A percentile compares a stretch with the other conserved stretches of the same genome.
These are phyloP conservation scores for Fusarium setosum DNA, from an alignment of 2,329 filamentous ascomycete genomes.

Conservation along the genomic window DNA sequence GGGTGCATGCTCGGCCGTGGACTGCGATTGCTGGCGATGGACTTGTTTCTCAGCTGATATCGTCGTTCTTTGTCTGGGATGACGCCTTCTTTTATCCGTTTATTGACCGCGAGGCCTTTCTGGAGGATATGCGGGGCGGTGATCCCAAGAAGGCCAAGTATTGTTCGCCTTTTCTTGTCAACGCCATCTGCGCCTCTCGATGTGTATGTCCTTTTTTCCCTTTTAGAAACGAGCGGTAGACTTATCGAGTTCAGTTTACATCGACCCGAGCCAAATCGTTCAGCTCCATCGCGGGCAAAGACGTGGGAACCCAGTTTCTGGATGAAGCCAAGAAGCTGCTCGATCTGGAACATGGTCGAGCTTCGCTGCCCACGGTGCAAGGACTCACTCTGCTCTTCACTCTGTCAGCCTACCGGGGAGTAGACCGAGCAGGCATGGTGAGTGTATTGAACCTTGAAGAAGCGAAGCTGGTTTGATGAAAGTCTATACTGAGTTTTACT, in stretches of 20 bases:
- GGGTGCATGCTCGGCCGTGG: constrained; percentile 45
- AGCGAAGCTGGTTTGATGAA: background rate
- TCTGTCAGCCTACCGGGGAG: constrained; percentile 19
- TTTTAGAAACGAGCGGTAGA: background rate
- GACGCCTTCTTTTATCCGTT: constrained; percentile 39
- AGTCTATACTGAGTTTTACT: background rate
- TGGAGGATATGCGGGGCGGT: constrained; percentile 41
- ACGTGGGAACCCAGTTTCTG: constrained; percentile 34
- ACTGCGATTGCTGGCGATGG: constrained; percentile 45
- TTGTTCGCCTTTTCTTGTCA: constrained; percentile 47
- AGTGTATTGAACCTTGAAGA: background rate
- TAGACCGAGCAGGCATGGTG: constrained; percentile 26
- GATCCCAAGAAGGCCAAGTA: constrained; percentile 35
- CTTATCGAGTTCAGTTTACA: constrained; percentile 21
- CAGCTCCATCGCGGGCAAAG: constrained; percentile 15
- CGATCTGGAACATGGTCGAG: constrained; percentile 31
- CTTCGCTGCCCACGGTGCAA: constrained; percentile 35
- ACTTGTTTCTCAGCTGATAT: constrained; percentile 45
- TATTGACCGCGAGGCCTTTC: constrained; percentile 41
- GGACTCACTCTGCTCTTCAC: constrained; percentile 32
- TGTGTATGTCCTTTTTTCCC: constrained; percentile 32
- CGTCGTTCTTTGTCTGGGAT: constrained; percentile 47
- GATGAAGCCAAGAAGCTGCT: constrained; percentile 39
- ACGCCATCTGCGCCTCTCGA: constrained; percentile 46
- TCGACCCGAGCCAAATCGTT: constrained; percentile 32